Evolutionary conservation across 345 rosid species (phyloP), one percentile per base, ranked within the genome.

Genomic region (Rhizophora apiculata): DNA sequence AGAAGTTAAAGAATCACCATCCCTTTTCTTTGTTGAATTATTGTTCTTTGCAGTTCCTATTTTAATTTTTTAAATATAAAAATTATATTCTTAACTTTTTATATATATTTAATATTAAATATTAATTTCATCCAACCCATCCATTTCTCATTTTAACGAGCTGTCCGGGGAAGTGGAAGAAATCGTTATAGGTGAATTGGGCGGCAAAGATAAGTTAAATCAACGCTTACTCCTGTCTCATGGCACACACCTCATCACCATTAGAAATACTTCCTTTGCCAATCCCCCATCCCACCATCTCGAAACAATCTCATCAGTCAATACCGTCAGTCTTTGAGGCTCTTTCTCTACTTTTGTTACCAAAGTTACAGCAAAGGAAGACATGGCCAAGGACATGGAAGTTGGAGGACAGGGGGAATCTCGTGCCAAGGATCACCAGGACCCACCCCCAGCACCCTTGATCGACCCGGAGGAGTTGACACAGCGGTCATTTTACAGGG

Each of bases 311-410:
- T 43, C 49, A 10, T 10, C 11, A 11, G 15, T 39, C 46, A 39
- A 39, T 39, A 39, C 0, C 11, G 2, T 39, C 15, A 9, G 15
- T 39, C 13, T 39, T 34, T 7, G 15, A 39, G 13, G 15, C 4
- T 39, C 15, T 39, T 39, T 39, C 15, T 39, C 5, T 21, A 21
- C 1, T 3, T 10, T 55, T n/a, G 24, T 24, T 5, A 6, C 57
- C 57, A 53, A 53, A 15, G 18, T 43, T 43, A 13, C 13, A 43
- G 57, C 27, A 22, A 10, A 9, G 1, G 9, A 34, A 34, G 43
- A 67, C 6, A 82, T 82, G 85, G 83, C 68, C 3, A 82, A 71
- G 68, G 85, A 77, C 69, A 6, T 66, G 61, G 85, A 66, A 63
- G 76, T 54, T 10, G 81, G 74, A 34, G 67, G 64, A 9, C 61